Conservation (phyloP, 1,284 basidiomycete species). For the Rhodotorula sp. region DNA sequence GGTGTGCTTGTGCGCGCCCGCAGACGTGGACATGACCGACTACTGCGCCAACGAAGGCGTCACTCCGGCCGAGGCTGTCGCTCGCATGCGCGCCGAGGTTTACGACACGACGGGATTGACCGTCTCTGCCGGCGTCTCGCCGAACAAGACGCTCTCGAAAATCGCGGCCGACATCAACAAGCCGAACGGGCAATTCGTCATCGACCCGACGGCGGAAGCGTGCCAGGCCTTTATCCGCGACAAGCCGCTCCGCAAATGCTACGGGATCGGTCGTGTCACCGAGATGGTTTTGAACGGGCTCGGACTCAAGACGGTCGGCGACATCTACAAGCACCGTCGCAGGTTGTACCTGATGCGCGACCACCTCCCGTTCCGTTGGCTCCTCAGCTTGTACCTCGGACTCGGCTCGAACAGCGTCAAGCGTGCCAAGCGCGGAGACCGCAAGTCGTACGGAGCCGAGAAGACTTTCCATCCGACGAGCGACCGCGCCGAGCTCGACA, state of each 20-base stretch:
- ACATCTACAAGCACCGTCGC: constrained; percentile 72
- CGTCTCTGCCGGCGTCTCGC: constrained; percentile 70
- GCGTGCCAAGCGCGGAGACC: constrained; percentile 69
- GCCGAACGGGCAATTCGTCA: constrained; percentile 82
- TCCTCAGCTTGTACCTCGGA: constrained; percentile 67
- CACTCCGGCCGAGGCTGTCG: constrained; percentile 70
- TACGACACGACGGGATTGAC: constrained; percentile 75
- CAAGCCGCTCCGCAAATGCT: constrained; percentile 20
- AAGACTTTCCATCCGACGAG: constrained; percentile 56
- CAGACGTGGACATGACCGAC: constrained; percentile 37
- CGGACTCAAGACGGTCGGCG: constrained; percentile 82
- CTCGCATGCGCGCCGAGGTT: constrained; percentile 70
- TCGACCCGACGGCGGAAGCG: constrained; percentile 55
- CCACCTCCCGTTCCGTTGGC: constrained; percentile 34
- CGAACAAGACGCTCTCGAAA: constrained; percentile 68
- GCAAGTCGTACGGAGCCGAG: constrained; percentile 88
- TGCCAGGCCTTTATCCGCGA: constrained; percentile 62
- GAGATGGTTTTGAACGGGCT: constrained; percentile 81
- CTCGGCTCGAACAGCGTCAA: constrained; percentile 78
- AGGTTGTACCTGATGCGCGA: constrained; percentile 59
- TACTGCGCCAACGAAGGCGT: constrained; percentile 58
- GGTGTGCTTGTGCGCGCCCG: no score
- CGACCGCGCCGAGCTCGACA: constrained; percentile 13
- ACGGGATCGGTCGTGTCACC: constrained; percentile 60
- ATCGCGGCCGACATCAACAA: constrained; percentile 66